These are phyloP conservation scores for Lecanicillium sp. DNA, from an alignment of 2,329 filamentous ascomycete species.

Conservation along the genomic window DNA sequence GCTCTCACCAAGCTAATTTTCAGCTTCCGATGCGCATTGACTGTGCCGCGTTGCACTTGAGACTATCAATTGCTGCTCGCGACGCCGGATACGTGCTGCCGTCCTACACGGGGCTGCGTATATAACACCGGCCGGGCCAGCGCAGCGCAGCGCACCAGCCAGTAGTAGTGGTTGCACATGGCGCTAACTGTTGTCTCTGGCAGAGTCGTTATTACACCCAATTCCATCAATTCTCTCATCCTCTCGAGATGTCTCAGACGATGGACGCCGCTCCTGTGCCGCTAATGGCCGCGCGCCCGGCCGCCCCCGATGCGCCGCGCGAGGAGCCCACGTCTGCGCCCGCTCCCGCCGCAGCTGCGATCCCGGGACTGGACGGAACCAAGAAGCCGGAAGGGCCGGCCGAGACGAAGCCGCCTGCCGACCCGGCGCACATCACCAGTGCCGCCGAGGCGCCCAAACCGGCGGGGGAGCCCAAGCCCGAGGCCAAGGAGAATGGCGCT, in stretches of 20 bases:
- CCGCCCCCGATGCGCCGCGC: not conserved
- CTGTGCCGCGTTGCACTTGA: no score
- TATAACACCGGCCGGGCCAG: not conserved
- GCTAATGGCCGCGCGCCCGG: conserved; percentile 1
- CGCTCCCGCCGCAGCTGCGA: not conserved
- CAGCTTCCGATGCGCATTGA: no score
- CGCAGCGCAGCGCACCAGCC: not conserved
- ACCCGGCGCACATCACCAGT: not conserved
- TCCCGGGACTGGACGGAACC: not conserved
- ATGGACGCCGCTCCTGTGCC: not conserved
- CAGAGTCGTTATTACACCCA: not conserved
- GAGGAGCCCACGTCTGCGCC: conserved; percentile 3
- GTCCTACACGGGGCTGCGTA: no score
- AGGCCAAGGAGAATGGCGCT: not conserved
- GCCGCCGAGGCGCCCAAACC: not conserved
- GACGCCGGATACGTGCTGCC: no score
- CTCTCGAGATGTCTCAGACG: conserved; percentile 7
- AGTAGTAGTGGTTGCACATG: not conserved
- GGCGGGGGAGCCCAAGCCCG: not conserved
- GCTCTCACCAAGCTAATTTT: no score
- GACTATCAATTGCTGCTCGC: no score
- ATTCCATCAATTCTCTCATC: not conserved
- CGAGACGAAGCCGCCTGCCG: not conserved
- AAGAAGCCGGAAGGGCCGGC: not conserved
- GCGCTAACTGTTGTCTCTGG: no score